Conservation (phyloP, 176 grass and related monocot species). For the Otatea glauca region DNA sequence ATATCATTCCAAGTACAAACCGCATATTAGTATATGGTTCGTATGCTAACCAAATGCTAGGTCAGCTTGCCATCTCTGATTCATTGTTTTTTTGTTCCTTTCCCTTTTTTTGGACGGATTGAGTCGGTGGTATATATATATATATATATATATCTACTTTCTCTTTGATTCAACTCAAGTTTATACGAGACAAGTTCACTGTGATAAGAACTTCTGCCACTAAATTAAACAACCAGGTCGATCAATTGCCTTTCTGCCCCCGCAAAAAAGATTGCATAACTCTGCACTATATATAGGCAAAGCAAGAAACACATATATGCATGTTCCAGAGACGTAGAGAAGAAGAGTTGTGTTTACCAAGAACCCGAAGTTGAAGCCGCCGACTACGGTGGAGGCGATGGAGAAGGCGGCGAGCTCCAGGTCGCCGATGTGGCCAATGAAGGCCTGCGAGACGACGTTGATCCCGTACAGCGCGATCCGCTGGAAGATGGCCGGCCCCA, state of each 20-base stretch:
- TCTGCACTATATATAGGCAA: neutral
- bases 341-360: conserved; percentile 37
- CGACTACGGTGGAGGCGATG: conserved; percentile 58
- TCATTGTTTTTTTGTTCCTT: neutral
- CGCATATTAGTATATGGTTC: too few species aligned
- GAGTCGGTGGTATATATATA: too few species aligned
- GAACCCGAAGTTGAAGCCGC: conserved; percentile 62
- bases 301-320: neutral
- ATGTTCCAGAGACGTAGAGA: neutral
- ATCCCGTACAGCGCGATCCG: conserved; percentile 54
- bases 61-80: too few species aligned
- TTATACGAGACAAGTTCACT: neutral
- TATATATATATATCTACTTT: neutral
- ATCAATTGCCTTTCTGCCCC: neutral
- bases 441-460: conserved; percentile 63
- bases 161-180: too few species aligned
- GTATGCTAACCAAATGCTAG: too few species aligned
- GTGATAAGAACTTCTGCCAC: neutral
- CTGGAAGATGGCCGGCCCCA: conserved; percentile 66
- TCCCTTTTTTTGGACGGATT: neutral
- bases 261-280: too few species aligned
- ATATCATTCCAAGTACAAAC: too few species aligned
- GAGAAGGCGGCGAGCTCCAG: conserved; percentile 73
- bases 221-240: neutral
- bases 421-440: conserved; percentile 66